Conservation (phyloP, 2,329 filamentous ascomycete species). For the Didymella keratinophila region DNA sequence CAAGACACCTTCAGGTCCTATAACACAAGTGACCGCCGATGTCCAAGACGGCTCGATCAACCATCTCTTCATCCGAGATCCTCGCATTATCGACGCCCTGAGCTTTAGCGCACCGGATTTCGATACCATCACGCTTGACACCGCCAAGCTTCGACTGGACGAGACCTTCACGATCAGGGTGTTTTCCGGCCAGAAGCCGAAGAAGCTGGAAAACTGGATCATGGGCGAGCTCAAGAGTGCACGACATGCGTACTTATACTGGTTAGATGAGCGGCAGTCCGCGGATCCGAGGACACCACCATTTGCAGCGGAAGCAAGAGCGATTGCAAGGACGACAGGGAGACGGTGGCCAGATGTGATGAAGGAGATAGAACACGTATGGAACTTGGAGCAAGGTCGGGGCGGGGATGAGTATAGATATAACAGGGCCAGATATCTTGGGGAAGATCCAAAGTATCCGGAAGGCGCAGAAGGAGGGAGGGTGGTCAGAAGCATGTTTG, state of each 20-base stretch:
- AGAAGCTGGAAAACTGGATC: conserved; percentile 12
- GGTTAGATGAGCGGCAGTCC: conserved; percentile 21
- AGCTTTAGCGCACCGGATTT: conserved; percentile 17
- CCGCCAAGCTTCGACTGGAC: conserved; percentile 2
- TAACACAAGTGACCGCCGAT: conserved; percentile 24
- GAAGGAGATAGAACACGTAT: conserved; percentile 25
- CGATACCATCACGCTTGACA: conserved; percentile 6
- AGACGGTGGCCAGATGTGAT: conserved; percentile 22
- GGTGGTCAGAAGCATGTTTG: conserved; percentile 19
- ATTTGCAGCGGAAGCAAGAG: conserved; percentile 20
- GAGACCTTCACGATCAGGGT: conserved; percentile 24
- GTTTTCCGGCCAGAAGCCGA: conserved; percentile 2
- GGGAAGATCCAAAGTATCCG: conserved; percentile 19
- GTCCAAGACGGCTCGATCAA: conserved; percentile 26
- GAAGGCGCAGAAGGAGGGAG: neutral
- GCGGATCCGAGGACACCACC: conserved; percentile 18
- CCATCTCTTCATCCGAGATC: conserved; percentile 25
- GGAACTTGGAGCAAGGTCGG: conserved; percentile 24
- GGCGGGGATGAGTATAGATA: conserved; percentile 11
- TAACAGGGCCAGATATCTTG: conserved; percentile 19
- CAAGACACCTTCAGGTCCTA: neutral
- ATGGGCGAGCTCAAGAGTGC: conserved; percentile 26
- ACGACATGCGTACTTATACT: conserved; percentile 28
- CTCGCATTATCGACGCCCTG: conserved; percentile 20
- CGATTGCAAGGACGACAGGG: conserved; percentile 12